These are phyloP conservation scores for Solanum chacoense DNA, from an alignment of 305 asterid genomes.

Conservation along the genomic window DNA sequence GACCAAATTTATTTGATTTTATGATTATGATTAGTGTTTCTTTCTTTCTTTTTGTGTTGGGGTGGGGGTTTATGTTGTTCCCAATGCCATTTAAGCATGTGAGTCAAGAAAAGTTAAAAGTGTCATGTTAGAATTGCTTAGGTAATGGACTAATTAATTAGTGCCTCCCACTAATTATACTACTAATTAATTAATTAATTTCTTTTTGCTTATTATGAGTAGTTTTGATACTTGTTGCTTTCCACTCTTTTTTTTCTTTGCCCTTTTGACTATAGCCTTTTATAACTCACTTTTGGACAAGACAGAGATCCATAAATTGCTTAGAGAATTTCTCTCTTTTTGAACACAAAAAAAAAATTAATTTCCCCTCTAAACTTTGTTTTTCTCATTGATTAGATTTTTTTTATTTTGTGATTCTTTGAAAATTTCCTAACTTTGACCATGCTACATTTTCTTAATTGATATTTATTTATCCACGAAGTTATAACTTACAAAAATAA, in stretches of 20 bases:
- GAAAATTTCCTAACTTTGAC: background rate
- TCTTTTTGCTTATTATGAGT: background rate
- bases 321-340: conserved; percentile 2
- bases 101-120: conserved; percentile 32
- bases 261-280: conserved; percentile 53
- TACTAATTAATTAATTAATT: background rate
- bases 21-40: conserved; percentile 21
- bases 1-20: conserved; percentile 12
- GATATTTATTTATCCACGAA: background rate
- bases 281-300: conserved; percentile 32
- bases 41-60: background rate
- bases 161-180: conserved; percentile 31
- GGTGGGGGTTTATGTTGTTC: conserved; percentile 38
- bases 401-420: background rate
- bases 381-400: background rate
- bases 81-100: conserved; percentile 77
- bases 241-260: conserved; percentile 21
- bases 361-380: background rate
- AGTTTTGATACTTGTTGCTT: conserved; percentile 15
- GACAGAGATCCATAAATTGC: conserved; percentile 15
- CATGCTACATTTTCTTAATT: background rate
- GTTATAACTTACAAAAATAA: background rate
- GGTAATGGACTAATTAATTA: conserved; percentile 12
- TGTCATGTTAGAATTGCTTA: conserved; percentile 27
- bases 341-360: background rate